Conservation (phyloP, 225 moss, liverwort and hornwort genomes). For the Straminergon stramineum region DNA sequence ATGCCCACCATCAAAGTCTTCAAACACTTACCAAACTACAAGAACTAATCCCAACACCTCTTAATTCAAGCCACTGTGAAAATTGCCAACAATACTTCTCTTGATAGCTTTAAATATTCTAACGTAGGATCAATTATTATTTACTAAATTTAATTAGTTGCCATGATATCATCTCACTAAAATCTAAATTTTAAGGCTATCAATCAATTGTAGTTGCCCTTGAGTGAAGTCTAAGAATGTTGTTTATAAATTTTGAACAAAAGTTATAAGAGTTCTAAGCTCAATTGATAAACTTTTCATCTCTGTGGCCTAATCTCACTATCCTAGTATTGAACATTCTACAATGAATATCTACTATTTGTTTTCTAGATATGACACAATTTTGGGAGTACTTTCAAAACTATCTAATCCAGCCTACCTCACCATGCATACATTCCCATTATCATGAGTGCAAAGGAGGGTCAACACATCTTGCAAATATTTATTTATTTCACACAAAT, state of each 20-base stretch:
- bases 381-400: background rate
- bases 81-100: background rate
- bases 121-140: background rate
- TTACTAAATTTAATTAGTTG: background rate
- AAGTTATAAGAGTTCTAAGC: background rate
- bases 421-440: background rate
- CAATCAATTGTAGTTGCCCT: background rate
- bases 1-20: background rate
- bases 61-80: background rate
- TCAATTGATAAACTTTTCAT: background rate
- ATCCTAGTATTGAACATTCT: background rate
- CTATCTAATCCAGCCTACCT: background rate
- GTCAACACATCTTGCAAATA: background rate
- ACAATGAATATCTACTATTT: background rate
- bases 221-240: background rate
- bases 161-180: background rate
- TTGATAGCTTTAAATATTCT: background rate
- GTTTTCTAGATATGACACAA: background rate
- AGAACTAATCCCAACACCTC: background rate
- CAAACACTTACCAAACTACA: background rate
- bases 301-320: background rate
- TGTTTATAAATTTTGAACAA: accelerated
- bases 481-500: background rate
- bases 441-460: accelerated
- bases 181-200: background rate